Evolutionary conservation across 2,329 filamentous ascomycete genomes (phyloP), one percentile per base, ranked within the genome.

Genomic region (Ciborinia camelliae): DNA sequence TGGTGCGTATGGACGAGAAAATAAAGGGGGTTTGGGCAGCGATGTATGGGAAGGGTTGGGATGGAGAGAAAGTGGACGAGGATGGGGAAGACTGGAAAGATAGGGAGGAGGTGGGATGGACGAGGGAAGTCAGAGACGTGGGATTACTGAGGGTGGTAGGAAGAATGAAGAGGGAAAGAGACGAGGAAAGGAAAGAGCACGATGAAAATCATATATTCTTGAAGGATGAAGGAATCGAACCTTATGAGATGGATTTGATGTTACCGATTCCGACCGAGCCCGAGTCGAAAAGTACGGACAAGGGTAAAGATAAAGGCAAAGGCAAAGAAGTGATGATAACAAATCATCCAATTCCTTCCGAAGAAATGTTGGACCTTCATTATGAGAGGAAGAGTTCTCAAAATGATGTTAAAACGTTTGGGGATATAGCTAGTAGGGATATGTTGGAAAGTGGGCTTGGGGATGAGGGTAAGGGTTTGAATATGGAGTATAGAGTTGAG

Each of bases 11-110:
- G 2, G 12, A 4, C 0, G n/a, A 20, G 3, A 45, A 10, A 15
- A 6, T 47, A 14, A 35, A 35, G 4, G 54, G 47, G 8, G 14
- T 58, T 12, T 58, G 54, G 54, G 20, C 28, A 10, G 12, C n/a
- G 28, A 0, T 58, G 23, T 58, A 47, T 47, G 54, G 54, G 12
- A 58, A 58, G 30, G 54, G 41, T 10, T 58, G 54, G 41, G 54
- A 58, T 9, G 20, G 12, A 4, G 54, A 45, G 20, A 10, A 10
- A 0, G 5, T 23, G 30, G 39, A 28, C 3, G 39, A 32, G 28
- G 41, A n/a, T 23, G 41, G 54, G 6, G 28, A 23, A 20, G 14
- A 23, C 23, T 47, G 28, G 39, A 10, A 45, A 15, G 30, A 45
- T 23, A 4, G 1, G 3, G 28, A 43, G 12, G 54, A 58, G 28